Base-by-base conservation (phyloP, 2,329 filamentous ascomycete genomes). In the Aquanectria penicillioides region DNA sequence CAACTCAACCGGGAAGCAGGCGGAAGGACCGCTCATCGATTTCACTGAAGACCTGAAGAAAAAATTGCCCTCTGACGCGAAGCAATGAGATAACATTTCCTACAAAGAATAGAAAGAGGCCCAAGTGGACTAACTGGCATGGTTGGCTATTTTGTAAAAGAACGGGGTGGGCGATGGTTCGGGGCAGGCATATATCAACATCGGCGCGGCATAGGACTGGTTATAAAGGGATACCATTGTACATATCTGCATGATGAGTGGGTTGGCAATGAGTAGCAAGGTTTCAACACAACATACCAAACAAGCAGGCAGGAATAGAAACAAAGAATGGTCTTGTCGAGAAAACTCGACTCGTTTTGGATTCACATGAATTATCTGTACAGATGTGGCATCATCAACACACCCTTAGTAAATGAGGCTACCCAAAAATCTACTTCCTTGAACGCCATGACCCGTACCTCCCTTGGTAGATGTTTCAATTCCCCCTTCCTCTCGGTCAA, bases 31-130 rank as follows among this genome's bases (percentile, higher is more conserved):
- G 2, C 72, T 87, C 43, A 78, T 88, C 28, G 83, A 88, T 69
- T 87, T 89, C 57, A 76, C 81, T 13, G 68, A 80, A 10, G 85
- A 88, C 56, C 37, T 88, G 70, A 82, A 82, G 71, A 82, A 80
- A 56, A 71, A 76, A 20, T 66, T 87, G 31, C 83, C 83, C 4
- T 56, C 69, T 23, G 64, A 58, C 20, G 60, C 60, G 12, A 63
- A 67, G 48, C 53, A 65, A 66, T 71, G 62, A 69, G 56, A 65
- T 38, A 34, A 58, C n/a, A 52, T 25, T 44, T 57, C 49, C 40
- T 29, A 17, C 46, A 28, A 54, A 41, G 64, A 40, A 51, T 59
- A 70, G 59, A 64, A 49, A 51, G 33, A 48, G 34, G 25, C 55
- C 13, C 26, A 43, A 48, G 56, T 38, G 50, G 36, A 20, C 34